Evolutionary conservation across 1,139 yeast genomes (phyloP).

Genomic region (Lodderomyces parapsilosis): DNA sequence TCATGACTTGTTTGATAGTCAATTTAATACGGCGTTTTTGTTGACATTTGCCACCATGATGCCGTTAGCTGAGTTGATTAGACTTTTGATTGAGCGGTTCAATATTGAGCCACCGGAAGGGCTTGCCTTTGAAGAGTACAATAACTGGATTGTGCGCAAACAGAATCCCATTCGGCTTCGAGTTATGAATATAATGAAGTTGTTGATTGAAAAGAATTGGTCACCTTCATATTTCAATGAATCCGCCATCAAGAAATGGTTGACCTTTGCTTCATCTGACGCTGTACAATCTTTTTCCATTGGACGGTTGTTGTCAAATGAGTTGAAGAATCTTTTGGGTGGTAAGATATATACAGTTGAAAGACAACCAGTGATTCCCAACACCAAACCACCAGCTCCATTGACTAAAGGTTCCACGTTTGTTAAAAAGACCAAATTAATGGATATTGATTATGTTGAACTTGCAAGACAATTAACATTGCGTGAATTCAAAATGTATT

Average conservation of each 20-base stretch:
- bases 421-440: constrained; percentile 44
- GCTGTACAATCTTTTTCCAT: constrained; percentile 43
- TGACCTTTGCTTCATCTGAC: constrained; percentile 53
- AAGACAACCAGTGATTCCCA: constrained; percentile 30
- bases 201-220: constrained; percentile 79
- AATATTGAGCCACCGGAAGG: constrained; percentile 86
- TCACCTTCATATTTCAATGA: constrained; percentile 58
- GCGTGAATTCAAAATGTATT: constrained; percentile 70
- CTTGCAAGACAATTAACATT: constrained; percentile 83
- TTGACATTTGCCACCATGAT: constrained; percentile 77
- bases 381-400: constrained; percentile 43
- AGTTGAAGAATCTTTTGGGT: constrained; percentile 25
- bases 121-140: constrained; percentile 77
- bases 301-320: constrained; percentile 27
- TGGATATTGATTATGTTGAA: constrained; percentile 73
- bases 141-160: constrained; percentile 75
- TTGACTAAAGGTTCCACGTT: constrained; percentile 35
- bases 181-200: constrained; percentile 69
- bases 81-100: constrained; percentile 62
- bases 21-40: constrained; percentile 69
- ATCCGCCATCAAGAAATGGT: constrained; percentile 50
- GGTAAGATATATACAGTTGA: constrained; percentile 35
- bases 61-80: constrained; percentile 64
- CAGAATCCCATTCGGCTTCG: constrained; percentile 64
- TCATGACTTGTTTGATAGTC: constrained; percentile 67